Percentiles rank a stretch among this genome's conserved stretches.
These are phyloP conservation scores for Podospora fimiseda DNA, from an alignment of 495 filamentous ascomycete genomes.

Conservation along the genomic window DNA sequence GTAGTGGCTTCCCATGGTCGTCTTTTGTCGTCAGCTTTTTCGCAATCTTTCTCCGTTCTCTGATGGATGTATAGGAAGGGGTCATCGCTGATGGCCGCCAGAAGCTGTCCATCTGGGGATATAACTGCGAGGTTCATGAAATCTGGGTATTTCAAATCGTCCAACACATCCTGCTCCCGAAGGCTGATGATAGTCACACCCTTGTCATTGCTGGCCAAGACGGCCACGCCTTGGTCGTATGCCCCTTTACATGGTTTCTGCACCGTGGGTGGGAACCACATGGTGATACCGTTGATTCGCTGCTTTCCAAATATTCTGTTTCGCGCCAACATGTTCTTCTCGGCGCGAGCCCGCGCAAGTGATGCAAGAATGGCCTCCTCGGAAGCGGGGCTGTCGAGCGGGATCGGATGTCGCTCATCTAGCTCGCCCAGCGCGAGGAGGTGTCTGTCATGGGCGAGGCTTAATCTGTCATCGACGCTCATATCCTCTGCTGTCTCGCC, in stretches of 20 bases:
- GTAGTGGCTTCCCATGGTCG: too few species aligned
- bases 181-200: slow-evolving; percentile 76
- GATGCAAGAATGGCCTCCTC: slow-evolving; percentile 18
- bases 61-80: slow-evolving; percentile 76
- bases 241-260: slow-evolving; percentile 21
- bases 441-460: too few species aligned
- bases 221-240: slow-evolving; percentile 41
- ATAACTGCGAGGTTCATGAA: slow-evolving; percentile 89
- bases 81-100: slow-evolving; percentile 82
- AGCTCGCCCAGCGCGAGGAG: too few species aligned
- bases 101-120: slow-evolving; percentile 75
- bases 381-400: slow-evolving; percentile 38
- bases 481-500: slow-evolving; percentile 27
- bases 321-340: slow-evolving; percentile 31
- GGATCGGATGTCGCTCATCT: slow-evolving; percentile 55
- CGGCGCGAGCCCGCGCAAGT: slow-evolving; percentile 24
- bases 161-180: slow-evolving; percentile 41
- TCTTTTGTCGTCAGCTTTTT: too few species aligned
- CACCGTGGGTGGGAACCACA: slow-evolving; percentile 41
- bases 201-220: slow-evolving; percentile 75
- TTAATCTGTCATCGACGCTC: slow-evolving; percentile 30
- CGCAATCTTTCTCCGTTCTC: slow-evolving; percentile 16
- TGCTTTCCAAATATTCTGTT: slow-evolving; percentile 41
- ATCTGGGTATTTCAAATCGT: slow-evolving; percentile 64
- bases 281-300: slow-evolving; percentile 50